A percentile compares a stretch with the other conserved stretches of the same genome.
Conservation (phyloP, 2,329 filamentous ascomycete species). For the Apiospora hydei region DNA sequence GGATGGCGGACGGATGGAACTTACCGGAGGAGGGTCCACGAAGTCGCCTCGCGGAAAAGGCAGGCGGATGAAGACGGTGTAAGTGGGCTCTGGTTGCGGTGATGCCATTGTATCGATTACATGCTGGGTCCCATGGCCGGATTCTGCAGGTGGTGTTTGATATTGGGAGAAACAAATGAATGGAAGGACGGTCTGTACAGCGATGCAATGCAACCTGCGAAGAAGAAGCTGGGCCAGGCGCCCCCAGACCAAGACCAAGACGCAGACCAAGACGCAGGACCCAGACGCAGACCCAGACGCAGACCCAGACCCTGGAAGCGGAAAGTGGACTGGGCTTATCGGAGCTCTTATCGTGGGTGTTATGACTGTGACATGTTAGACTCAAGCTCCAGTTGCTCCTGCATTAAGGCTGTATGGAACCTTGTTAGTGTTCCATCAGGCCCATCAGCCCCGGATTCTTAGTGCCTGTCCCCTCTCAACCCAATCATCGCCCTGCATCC, state of each 20-base stretch:
- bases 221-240: background rate
- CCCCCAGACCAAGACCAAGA: background rate
- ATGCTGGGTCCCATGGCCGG: background rate
- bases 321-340: slow-evolving; percentile 1
- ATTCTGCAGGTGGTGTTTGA: background rate
- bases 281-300: background rate
- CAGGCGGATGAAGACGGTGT: slow-evolving; percentile 86
- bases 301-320: background rate
- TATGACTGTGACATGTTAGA: slow-evolving; percentile 3
- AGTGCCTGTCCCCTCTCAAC: background rate
- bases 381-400: slow-evolving; percentile 12
- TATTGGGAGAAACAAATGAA: slow-evolving; percentile 1
- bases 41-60: slow-evolving; percentile 89
- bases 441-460: slow-evolving; percentile 10
- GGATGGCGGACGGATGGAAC: slow-evolving; percentile 37
- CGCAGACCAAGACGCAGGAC: background rate
- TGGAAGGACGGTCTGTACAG: background rate
- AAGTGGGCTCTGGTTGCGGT: slow-evolving; percentile 57
- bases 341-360: slow-evolving; percentile 24
- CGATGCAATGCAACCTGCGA: slow-evolving; percentile 5
- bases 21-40: slow-evolving; percentile 85
- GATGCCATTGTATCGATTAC: slow-evolving; percentile 35
- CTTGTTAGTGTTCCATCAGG: slow-evolving; percentile 20
- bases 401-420: slow-evolving; percentile 17
- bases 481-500: slow-evolving; percentile 9